These are phyloP conservation scores for Kandelia obovata DNA, from an alignment of 345 rosid genomes.

Conservation along the genomic window DNA sequence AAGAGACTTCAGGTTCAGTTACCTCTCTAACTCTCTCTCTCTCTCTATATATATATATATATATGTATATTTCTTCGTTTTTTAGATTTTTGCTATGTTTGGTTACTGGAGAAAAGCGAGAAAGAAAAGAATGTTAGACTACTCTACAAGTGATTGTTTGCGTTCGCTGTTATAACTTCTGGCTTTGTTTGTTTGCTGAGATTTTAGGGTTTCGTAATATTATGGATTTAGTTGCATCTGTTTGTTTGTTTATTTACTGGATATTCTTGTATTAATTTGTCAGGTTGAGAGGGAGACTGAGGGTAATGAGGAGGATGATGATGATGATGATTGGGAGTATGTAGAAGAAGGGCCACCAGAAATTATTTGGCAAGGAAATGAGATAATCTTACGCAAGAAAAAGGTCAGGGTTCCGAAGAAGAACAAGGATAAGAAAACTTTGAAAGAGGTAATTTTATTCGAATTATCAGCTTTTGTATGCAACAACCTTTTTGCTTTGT, in stretches of 20 bases:
- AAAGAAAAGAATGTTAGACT: neutral
- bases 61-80: no score
- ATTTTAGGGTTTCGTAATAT: neutral
- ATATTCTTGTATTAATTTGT: constrained; percentile 4
- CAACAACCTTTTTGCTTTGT: neutral
- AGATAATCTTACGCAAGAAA: constrained; percentile 74
- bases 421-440: constrained; percentile 22
- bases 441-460: constrained; percentile 43
- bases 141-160: no score
- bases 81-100: constrained; percentile 12
- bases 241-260: no score
- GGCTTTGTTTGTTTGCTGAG: neutral
- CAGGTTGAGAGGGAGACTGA: constrained; percentile 45
- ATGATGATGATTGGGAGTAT: constrained; percentile 72
- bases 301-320: constrained; percentile 27
- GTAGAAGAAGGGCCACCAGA: constrained; percentile 87
- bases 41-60: no score
- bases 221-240: no score
- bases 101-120: constrained; percentile 6
- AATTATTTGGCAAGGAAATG: constrained; percentile 87
- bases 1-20: constrained; percentile 10
- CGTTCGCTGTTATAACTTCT: neutral
- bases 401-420: constrained; percentile 72
- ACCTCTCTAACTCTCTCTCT: no score
- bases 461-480: neutral